Percentiles rank a stretch among this genome's conserved stretches.
These are phyloP conservation scores for Boletus eberwhitei DNA, from an alignment of 768 basidiomycete genomes.

Conservation along the genomic window DNA sequence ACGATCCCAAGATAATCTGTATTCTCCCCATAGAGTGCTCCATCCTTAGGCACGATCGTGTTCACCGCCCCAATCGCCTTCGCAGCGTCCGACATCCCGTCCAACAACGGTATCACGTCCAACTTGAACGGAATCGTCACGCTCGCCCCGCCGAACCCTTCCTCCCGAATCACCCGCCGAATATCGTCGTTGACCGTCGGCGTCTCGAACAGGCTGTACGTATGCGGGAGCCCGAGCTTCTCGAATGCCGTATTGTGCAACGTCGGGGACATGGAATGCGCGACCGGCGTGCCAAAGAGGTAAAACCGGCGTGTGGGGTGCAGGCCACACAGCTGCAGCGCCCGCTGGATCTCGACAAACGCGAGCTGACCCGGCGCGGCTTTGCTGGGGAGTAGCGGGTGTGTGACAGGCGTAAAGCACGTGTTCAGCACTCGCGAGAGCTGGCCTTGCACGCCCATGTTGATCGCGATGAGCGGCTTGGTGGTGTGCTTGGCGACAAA, in stretches of 20 bases:
- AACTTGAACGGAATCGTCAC: slow-evolving; percentile 97
- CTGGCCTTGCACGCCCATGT: slow-evolving; percentile 88
- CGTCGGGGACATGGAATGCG: slow-evolving; percentile 86
- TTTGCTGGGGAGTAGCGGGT: slow-evolving; percentile 76
- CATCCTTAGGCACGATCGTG: slow-evolving; percentile 60
- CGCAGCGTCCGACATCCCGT: slow-evolving; percentile 77
- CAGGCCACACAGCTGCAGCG: slow-evolving; percentile 76
- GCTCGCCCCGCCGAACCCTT: slow-evolving; percentile 90
- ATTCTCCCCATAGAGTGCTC: slow-evolving; percentile 82
- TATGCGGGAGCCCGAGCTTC: slow-evolving; percentile 78
- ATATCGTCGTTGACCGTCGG: slow-evolving; percentile 61
- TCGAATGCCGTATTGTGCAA: slow-evolving; percentile 89
- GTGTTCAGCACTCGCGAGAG: slow-evolving; percentile 85
- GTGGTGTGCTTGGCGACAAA: slow-evolving; percentile 60
- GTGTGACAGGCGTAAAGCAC: slow-evolving; percentile 87
- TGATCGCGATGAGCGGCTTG: slow-evolving; percentile 92
- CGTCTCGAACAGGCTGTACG: slow-evolving; percentile 78
- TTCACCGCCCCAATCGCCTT: slow-evolving; percentile 91
- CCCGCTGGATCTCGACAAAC: slow-evolving; percentile 80
- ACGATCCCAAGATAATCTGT: slow-evolving; percentile 94
- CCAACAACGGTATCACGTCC: slow-evolving; percentile 80
- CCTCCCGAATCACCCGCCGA: slow-evolving; percentile 54
- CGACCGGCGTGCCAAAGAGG: slow-evolving; percentile 87
- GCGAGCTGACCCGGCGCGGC: slow-evolving; percentile 95
- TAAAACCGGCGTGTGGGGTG: slow-evolving; percentile 73